Conservation (phyloP, 2,329 filamentous ascomycete species). For the Beauveria rudraprayagi region DNA sequence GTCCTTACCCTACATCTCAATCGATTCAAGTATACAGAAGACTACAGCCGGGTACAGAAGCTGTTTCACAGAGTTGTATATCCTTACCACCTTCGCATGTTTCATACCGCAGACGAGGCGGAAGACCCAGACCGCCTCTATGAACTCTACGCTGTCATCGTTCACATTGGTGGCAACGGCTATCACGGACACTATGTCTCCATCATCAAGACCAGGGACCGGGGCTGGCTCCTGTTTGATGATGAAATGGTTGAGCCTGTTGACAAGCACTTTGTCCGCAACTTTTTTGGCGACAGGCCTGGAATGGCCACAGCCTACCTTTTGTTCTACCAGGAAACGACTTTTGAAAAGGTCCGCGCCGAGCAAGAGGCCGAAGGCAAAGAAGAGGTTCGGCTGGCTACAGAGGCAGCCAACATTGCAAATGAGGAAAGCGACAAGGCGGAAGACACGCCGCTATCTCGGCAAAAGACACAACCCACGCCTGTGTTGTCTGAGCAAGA, state of each 20-base stretch:
- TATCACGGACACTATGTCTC: slow-evolving; percentile 98
- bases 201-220: slow-evolving; percentile 94
- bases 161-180: slow-evolving; percentile 93
- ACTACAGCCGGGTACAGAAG: slow-evolving; percentile 87
- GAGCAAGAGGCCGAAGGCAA: slow-evolving; percentile 78
- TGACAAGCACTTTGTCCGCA: slow-evolving; percentile 89
- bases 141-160: slow-evolving; percentile 92
- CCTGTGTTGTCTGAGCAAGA: slow-evolving; percentile 40
- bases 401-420: slow-evolving; percentile 48
- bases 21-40: slow-evolving; percentile 96
- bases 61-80: slow-evolving; percentile 96
- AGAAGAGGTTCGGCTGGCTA: slow-evolving; percentile 51
- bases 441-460: slow-evolving; percentile 37
- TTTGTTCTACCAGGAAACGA: slow-evolving; percentile 92
- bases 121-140: slow-evolving; percentile 90
- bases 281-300: slow-evolving; percentile 92
- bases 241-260: slow-evolving; percentile 98
- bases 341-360: slow-evolving; percentile 56
- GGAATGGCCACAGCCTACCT: slow-evolving; percentile 94
- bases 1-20: slow-evolving; percentile 91
- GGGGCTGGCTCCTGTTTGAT: slow-evolving; percentile 93
- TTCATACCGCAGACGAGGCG: slow-evolving; percentile 94
- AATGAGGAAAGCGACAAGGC: slow-evolving; percentile 39
- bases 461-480: slow-evolving; percentile 42
- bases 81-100: slow-evolving; percentile 90